Conservation (phyloP, 2,329 filamentous ascomycete species). For the Rhexocercosporidium sp. region DNA sequence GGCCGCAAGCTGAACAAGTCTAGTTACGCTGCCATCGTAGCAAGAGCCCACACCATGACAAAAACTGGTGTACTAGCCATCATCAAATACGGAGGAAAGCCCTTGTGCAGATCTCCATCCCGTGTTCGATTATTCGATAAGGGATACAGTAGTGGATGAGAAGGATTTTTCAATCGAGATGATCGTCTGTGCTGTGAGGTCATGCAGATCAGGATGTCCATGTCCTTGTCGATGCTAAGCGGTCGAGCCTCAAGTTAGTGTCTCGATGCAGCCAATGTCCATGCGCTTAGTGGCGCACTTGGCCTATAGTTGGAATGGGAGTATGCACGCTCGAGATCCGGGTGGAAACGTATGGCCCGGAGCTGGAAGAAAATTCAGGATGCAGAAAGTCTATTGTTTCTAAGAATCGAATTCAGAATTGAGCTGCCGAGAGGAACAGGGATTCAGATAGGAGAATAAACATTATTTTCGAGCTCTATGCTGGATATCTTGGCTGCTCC, state of each 20-base stretch:
- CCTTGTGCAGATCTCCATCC: not conserved
- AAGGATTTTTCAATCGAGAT: not conserved
- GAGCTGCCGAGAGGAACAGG: too few relatives aligned
- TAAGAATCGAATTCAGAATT: too few relatives aligned
- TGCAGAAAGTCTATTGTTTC: too few relatives aligned
- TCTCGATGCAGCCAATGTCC: not conserved
- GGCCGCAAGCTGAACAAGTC: not conserved
- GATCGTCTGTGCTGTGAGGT: not conserved
- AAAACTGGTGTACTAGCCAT: not conserved
- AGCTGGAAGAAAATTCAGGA: too few relatives aligned
- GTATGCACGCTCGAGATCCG: not conserved
- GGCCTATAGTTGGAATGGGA: not conserved
- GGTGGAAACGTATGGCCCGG: not conserved
- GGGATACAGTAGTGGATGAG: not conserved
- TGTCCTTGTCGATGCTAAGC: not conserved
- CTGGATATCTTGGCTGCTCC: not conserved
- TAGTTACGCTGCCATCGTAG: not conserved
- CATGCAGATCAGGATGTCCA: not conserved
- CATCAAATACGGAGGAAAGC: not conserved
- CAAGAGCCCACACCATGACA: not conserved
- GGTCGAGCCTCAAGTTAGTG: not conserved
- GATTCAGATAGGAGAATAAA: too few relatives aligned
- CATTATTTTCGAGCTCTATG: not conserved
- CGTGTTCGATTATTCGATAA: not conserved
- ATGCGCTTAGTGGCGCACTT: not conserved